Conservation (phyloP, 2,329 filamentous ascomycete species). For the Fusarium drepaniforme region DNA sequence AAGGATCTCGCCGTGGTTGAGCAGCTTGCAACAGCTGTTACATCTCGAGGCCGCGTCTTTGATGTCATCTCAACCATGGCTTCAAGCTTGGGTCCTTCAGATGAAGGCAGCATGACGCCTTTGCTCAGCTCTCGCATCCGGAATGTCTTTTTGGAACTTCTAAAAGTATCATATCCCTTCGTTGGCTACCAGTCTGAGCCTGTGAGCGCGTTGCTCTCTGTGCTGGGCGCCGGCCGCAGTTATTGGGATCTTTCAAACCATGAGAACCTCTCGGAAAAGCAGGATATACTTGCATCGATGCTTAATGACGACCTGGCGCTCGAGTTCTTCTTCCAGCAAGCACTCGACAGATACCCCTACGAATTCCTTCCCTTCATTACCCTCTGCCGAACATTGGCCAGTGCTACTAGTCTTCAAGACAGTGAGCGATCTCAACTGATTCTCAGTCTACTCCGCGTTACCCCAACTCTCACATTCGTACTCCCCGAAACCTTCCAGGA, state of each 20-base stretch:
- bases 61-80: slow-evolving; percentile 66
- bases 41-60: slow-evolving; percentile 64
- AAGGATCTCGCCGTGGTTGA: slow-evolving; percentile 66
- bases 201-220: slow-evolving; percentile 72
- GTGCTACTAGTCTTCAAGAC: slow-evolving; percentile 46
- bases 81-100: slow-evolving; percentile 58
- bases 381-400: slow-evolving; percentile 74
- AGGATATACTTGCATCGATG: slow-evolving; percentile 51
- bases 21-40: slow-evolving; percentile 61
- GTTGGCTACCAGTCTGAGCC: slow-evolving; percentile 81
- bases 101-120: slow-evolving; percentile 61
- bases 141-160: slow-evolving; percentile 74
- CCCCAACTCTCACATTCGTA: slow-evolving; percentile 81
- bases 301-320: slow-evolving; percentile 61
- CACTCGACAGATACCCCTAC: slow-evolving; percentile 84
- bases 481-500: slow-evolving; percentile 79
- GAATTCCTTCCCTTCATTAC: slow-evolving; percentile 84
- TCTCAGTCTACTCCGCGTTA: slow-evolving; percentile 73
- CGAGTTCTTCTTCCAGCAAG: slow-evolving; percentile 72
- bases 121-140: slow-evolving; percentile 74
- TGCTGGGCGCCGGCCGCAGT: slow-evolving; percentile 67
- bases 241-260: slow-evolving; percentile 65
- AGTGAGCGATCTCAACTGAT: slow-evolving; percentile 63
- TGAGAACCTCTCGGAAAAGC: slow-evolving; percentile 47
- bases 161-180: slow-evolving; percentile 74